Conservation (phyloP, 768 basidiomycete species). For the Panaeolus cyanescens region DNA sequence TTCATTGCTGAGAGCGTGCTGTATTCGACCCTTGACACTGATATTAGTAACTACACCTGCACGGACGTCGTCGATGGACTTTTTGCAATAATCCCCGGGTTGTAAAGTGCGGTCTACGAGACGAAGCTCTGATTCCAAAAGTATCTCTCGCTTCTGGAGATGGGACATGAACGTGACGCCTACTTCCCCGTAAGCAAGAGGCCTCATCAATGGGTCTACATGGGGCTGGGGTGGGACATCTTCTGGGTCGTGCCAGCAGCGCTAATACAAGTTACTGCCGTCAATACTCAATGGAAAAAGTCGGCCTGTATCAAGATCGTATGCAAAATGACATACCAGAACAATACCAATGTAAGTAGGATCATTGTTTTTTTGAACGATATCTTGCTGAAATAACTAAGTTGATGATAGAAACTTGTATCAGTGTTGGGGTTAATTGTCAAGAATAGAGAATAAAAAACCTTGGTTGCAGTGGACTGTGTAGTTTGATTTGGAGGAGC, state of each 20-base stretch:
- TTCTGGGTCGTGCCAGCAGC: conserved; percentile 89
- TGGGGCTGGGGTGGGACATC: conserved; percentile 52
- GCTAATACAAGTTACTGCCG: conserved; percentile 40
- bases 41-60: conserved; percentile 75
- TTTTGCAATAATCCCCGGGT: conserved; percentile 82
- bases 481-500: background rate
- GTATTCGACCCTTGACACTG: conserved; percentile 64
- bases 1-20: conserved; percentile 72
- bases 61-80: conserved; percentile 68
- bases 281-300: background rate
- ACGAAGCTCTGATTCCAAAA: conserved; percentile 64
- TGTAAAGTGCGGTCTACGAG: conserved; percentile 80
- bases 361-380: conserved; percentile 48
- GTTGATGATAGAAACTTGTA: background rate
- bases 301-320: conserved; percentile 1
- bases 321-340: conserved; percentile 44
- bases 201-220: conserved; percentile 72
- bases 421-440: background rate
- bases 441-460: background rate
- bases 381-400: conserved; percentile 69
- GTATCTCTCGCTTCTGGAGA: conserved; percentile 61
- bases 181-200: conserved; percentile 77
- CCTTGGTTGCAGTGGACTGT: background rate
- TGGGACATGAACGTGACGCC: conserved; percentile 70
- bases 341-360: conserved; percentile 58